These are phyloP conservation scores for Climacium dendroides DNA, from an alignment of 225 moss, liverwort and hornwort genomes.

Conservation along the genomic window DNA sequence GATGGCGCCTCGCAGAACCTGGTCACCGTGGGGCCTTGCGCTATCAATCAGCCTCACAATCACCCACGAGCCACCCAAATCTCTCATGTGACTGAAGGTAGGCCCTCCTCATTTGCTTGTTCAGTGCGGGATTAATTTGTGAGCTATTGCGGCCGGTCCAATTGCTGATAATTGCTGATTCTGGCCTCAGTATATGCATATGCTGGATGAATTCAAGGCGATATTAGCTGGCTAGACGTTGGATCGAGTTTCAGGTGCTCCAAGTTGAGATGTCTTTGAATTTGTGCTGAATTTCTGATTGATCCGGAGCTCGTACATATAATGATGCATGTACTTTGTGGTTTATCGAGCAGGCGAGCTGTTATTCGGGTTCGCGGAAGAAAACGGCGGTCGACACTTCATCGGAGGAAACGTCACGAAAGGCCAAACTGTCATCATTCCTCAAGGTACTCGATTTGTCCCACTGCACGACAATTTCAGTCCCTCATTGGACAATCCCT, in stretches of 20 bases:
- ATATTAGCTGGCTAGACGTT: rapidly evolving
- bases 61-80: constrained; percentile 19
- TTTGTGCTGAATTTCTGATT: not conserved
- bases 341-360: not conserved
- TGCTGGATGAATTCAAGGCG: not conserved
- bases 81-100: constrained; percentile 22
- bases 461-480: not conserved
- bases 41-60: constrained; percentile 21
- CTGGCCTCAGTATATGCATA: not conserved
- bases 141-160: not conserved
- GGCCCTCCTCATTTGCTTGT: too few relatives aligned
- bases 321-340: not conserved
- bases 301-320: not conserved
- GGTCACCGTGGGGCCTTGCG: constrained; percentile 20
- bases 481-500: too few relatives aligned
- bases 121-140: not conserved
- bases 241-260: not conserved
- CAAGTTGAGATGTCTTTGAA: not conserved
- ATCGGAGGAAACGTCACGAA: constrained; percentile 18
- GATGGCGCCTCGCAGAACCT: constrained; percentile 15
- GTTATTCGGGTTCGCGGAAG: constrained; percentile 23
- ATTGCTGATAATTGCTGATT: not conserved
- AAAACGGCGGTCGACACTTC: constrained; percentile 12
- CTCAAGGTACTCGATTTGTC: constrained; percentile 4
- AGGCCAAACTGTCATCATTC: constrained; percentile 27